These are phyloP conservation scores for Aspergillus eucalypticola DNA, from an alignment of 2,329 filamentous ascomycete genomes.

Conservation along the genomic window DNA sequence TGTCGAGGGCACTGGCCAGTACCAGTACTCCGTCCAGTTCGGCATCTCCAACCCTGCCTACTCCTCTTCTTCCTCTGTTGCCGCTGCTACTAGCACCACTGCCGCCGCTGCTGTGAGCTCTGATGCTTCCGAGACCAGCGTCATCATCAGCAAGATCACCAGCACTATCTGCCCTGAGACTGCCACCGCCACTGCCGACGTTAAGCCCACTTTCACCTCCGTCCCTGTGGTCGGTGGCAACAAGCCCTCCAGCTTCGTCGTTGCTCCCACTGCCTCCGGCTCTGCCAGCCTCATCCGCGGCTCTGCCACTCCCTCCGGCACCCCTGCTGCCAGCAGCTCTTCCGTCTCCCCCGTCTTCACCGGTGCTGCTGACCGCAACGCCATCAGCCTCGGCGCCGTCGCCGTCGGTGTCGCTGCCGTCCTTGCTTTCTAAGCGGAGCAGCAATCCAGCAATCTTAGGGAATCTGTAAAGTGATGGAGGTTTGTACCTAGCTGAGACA, in stretches of 20 bases:
- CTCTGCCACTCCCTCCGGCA: conserved; percentile 15
- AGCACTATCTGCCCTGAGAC: conserved; percentile 17
- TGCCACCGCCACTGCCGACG: conserved; percentile 13
- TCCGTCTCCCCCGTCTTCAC: conserved; percentile 27
- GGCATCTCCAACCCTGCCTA: conserved; percentile 49
- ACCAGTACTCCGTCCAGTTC: conserved; percentile 65
- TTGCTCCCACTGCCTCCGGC: conserved; percentile 12
- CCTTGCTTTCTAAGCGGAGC: conserved; percentile 35
- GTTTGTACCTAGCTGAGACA: not conserved
- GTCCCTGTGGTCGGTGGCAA: conserved; percentile 12
- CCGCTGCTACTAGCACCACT: conserved; percentile 9
- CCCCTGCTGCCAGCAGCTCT: conserved; percentile 14
- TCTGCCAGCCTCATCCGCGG: conserved; percentile 12
- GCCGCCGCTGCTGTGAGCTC: conserved; percentile 17
- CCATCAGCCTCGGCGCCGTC: conserved; percentile 37
- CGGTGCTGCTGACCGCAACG: conserved; percentile 37
- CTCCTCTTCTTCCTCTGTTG: conserved; percentile 7
- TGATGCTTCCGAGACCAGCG: conserved; percentile 13
- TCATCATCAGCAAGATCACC: conserved; percentile 8
- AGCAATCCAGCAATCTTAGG: too few relatives aligned
- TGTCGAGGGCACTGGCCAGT: conserved; percentile 59
- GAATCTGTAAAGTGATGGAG: not conserved
- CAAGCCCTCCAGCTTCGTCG: conserved; percentile 15
- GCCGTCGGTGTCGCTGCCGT: conserved; percentile 37
- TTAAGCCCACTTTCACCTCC: conserved; percentile 9